Base-by-base conservation (phyloP, 192 early-diverging fungal species). In the Coemansia sp. region DNA sequence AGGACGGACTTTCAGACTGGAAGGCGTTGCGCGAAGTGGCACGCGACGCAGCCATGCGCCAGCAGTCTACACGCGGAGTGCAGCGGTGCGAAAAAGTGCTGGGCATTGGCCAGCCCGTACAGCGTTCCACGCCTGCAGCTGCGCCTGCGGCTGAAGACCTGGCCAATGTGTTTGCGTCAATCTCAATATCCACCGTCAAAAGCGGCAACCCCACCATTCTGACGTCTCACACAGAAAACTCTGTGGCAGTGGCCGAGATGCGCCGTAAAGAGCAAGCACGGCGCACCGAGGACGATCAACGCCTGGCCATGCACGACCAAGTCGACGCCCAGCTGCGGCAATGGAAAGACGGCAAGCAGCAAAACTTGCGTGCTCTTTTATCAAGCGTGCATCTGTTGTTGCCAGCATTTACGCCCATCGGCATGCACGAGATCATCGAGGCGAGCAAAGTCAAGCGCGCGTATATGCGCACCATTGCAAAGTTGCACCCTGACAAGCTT, bases 401-500 rank as follows among this genome's bases (percentile, higher is more conserved):
- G 89, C 79, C 85, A 4, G 89, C 88, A n/a, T 93, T 92, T 86
- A 86, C 85, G 58, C 72, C 84, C 1, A 86, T 93, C 20, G 88
- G 87, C 14, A 85, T 98, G 73, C 85, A 87, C 54, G 92, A 97
- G 64, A 80, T 98, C 57, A 85, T 98, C 17, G 85, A 89, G 50
- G 88, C 93, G 0, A 70, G 77, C 46, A 90, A 93, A 70, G 93
- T 94, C 52, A 98, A 98, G 83, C 81, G 94, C 28, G 84, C 77
- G 58, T 98, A 98, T 69, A 93, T 97, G 88, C 86, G 87, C 52
- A 93, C 94, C 21, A 94, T 98, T 62, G 85, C 85, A 9, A 92
- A 90, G 53, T 84, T 97, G 31, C 96, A 98, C 80, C 95, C 96
- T 10, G 96, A 98, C 61, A 98, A 97, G 84, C 89, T 93, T 63